These are phyloP conservation scores for Quercus phellos DNA, from an alignment of 331 rosid species.

Conservation along the genomic window DNA sequence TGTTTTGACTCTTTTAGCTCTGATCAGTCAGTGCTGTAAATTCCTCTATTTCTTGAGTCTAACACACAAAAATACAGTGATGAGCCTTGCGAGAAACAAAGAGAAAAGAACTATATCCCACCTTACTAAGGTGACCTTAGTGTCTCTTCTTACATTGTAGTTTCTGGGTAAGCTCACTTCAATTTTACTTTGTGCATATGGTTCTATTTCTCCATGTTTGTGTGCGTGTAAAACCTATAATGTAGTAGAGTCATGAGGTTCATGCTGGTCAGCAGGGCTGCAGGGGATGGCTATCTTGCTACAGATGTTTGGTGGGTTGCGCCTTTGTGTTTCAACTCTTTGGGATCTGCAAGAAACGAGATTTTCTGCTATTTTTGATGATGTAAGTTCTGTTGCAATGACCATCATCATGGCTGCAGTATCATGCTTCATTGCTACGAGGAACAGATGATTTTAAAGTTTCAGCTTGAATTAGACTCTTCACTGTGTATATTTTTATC, in stretches of 20 bases:
- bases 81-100: not conserved
- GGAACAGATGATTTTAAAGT: constrained; percentile 8
- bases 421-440: constrained; percentile 30
- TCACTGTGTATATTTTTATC: not conserved
- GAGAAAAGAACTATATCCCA: not conserved
- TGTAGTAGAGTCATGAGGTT: not conserved
- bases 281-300: constrained; percentile 21
- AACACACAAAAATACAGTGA: not conserved
- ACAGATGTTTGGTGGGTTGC: constrained; percentile 19
- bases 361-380: constrained; percentile 25
- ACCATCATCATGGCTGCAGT: constrained; percentile 28
- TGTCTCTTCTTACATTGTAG: not conserved
- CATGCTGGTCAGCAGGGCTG: not conserved
- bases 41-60: not conserved
- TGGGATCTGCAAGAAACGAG: constrained; percentile 53
- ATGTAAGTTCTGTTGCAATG: constrained; percentile 11
- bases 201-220: not conserved
- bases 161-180: not conserved
- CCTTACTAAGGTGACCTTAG: not conserved
- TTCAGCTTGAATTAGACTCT: too few species aligned
- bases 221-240: not conserved
- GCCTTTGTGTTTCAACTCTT: constrained; percentile 27
- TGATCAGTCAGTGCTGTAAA: not conserved
- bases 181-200: not conserved
- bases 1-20: not conserved